Conservation (phyloP, 2,329 filamentous ascomycete genomes). For the Septoria linicola region DNA sequence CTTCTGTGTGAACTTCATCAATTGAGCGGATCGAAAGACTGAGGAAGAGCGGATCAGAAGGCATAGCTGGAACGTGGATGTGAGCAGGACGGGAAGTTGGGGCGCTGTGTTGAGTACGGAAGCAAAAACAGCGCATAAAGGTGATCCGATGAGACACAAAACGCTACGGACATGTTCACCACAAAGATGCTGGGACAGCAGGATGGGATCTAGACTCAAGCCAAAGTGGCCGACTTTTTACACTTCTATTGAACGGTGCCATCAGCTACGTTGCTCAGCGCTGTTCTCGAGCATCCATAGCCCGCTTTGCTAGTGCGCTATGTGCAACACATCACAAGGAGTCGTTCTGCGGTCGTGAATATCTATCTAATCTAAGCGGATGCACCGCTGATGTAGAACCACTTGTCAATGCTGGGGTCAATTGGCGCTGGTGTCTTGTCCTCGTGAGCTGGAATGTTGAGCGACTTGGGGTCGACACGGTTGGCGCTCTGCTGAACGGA, state of each 20-base stretch:
- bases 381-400: slow-evolving; percentile 99
- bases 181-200: neutral
- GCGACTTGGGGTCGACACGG: slow-evolving; percentile 66
- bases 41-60: neutral
- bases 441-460: slow-evolving; percentile 77
- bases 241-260: too few relatives aligned
- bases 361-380: slow-evolving; percentile 39
- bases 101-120: too few relatives aligned
- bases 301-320: too few relatives aligned
- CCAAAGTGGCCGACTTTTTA: too few relatives aligned
- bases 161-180: too few relatives aligned
- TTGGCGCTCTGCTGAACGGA: slow-evolving; percentile 71
- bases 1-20: slow-evolving; percentile 99
- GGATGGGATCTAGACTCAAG: neutral
- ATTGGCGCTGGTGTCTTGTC: slow-evolving; percentile 83
- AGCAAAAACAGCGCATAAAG: too few relatives aligned
- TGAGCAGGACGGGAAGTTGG: neutral
- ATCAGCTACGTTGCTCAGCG: too few relatives aligned
- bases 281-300: too few relatives aligned
- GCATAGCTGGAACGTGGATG: neutral
- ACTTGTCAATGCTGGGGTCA: slow-evolving; percentile 97
- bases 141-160: too few relatives aligned
- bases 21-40: slow-evolving; percentile 53
- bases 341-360: neutral
- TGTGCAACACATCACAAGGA: neutral